Evolutionary conservation across 192 early-diverging fungal species (phyloP), one percentile per base, ranked within the genome.

Genomic region (Coemansia sp.): DNA sequence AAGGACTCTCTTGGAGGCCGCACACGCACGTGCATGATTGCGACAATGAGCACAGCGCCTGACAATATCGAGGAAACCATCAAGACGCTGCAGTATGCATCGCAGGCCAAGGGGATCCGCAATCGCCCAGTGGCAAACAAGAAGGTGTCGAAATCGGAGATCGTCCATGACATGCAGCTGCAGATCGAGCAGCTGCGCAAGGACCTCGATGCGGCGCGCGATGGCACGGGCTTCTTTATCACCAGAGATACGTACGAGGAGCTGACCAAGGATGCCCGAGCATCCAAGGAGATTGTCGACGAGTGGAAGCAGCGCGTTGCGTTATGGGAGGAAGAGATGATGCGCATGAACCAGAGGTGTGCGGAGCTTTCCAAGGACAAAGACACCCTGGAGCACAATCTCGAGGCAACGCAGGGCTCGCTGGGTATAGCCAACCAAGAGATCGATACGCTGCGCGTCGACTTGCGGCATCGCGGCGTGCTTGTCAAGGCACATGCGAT

Each of bases 21-120:
- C 46, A 97, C 95, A 16, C 94, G 94, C 58, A 97, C 97, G 0
- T 96, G 94, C 66, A 95, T 99, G 67, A 95, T 99, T 46, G 97
- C 95, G 15, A 96, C 95, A 16, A 89, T 97, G 33, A 93, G 93
- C 14, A 93, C 92, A 0, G 89, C 92, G 4, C 84, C 84, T 61
- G 75, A 75, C 4, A 85, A 84, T 46, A 67, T 89, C 51, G 90
- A 91, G 9, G 93, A 93, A 62, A 92, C 91, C 0, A 66, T 87
- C 8, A 89, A 86, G 51, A 95, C 92, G 1, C 75, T 95, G 30
- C 88, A 93, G 43, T 94, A 94, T 63, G 93, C 91, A 3, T 85
- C 84, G 61, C 82, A 91, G 44, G 92, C 93, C 41, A 94, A 89
- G 72, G 90, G 88, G 18, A 91, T 94, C 66, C 82, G 84, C 36